Evolutionary conservation across 495 filamentous ascomycete genomes (phyloP), one percentile per base, ranked within the genome.

Genomic region (Pseudomonodictys pantanalensis): DNA sequence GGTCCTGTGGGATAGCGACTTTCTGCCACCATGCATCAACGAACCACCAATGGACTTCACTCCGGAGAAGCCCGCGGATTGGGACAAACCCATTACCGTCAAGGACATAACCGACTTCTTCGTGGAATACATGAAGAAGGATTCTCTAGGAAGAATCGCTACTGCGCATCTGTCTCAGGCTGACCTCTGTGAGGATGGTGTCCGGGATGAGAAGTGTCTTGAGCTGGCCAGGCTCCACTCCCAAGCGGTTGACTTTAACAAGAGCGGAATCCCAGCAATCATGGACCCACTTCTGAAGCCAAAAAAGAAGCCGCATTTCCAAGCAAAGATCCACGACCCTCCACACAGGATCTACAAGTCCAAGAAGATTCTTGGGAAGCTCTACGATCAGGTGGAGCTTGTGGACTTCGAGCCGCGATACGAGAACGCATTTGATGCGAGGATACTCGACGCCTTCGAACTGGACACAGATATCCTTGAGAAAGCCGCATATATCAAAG

Each of bases 81-180:
- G 86, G 4, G 69, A 80, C 6, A 72, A 79, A 3, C 74, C 82
- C 17, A 87, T 96, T 7, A 81, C 77, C 0, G 75, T 87, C 0
- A 74, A 82, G 15, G 86, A 91, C 53, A 79, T 97, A 39, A 87
- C 81, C 2, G 77, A 81, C 0, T 97, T 97, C 73, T 99, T 97
- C 66, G 89, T 96, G 8, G 81, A 77, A 0, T 96, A 92, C 68
- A 96, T 99, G 85, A 95, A 95, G 71, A 90, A 95, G 62, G 89
- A 97, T 69, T 79, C 79, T 24, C 78, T 98, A 17, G 83, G 83
- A 3, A 76, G 73, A 30, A 95, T 98, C 63, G 93, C 93, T 0
- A 83, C 84, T 64, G 84, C 91, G 0, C 93, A 97, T 75, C 74
- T 93, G 44, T 92, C 88, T 11, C 83, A 79, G 68, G 86, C 89